Evolutionary conservation across 2,329 filamentous ascomycete genomes (phyloP).

Genomic region (Fusarium chlamydosporum): DNA sequence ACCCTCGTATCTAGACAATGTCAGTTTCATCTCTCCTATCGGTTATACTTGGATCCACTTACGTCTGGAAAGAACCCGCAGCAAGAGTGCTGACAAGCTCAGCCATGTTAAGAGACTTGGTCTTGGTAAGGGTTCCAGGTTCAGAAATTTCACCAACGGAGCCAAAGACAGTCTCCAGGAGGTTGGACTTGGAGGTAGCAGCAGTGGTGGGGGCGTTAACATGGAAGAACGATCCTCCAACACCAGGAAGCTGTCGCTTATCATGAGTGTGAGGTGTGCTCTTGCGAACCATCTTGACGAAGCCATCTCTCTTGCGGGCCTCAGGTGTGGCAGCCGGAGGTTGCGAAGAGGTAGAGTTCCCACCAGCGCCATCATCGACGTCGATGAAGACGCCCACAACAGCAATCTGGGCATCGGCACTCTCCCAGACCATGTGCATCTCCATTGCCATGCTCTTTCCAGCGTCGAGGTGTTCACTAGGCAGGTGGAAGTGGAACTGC

Average conservation of each 20-base stretch:
- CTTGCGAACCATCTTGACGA: constrained; percentile 23
- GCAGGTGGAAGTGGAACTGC: constrained; percentile 74
- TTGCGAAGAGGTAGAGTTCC: constrained; percentile 14
- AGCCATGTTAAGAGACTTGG: constrained; percentile 60
- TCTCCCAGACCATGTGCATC: constrained; percentile 53
- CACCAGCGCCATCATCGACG: constrained; percentile 36
- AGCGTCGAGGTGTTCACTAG: constrained; percentile 69
- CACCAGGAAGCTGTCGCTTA: constrained; percentile 28
- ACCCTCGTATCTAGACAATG: constrained; percentile 61
- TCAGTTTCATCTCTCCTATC: background rate
- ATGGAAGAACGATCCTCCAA: constrained; percentile 27
- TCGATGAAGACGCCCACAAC: constrained; percentile 52
- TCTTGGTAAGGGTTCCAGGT: constrained; percentile 57
- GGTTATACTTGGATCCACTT: constrained; percentile 14
- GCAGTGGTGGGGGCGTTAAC: constrained; percentile 14
- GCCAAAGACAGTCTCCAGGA: constrained; percentile 58
- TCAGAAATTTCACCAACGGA: constrained; percentile 54
- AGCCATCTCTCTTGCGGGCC: constrained; percentile 13
- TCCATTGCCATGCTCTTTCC: constrained; percentile 53
- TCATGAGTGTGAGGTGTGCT: background rate
- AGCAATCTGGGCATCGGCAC: constrained; percentile 45
- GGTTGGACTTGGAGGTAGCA: constrained; percentile 31
- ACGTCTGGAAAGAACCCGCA: constrained; percentile 53
- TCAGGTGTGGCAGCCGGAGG: constrained; percentile 1
- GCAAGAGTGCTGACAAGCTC: constrained; percentile 53